Percentiles rank a stretch among this genome's conserved stretches.
These are phyloP conservation scores for Dissophora ornata DNA, from an alignment of 192 early-diverging fungal species.

Conservation along the genomic window DNA sequence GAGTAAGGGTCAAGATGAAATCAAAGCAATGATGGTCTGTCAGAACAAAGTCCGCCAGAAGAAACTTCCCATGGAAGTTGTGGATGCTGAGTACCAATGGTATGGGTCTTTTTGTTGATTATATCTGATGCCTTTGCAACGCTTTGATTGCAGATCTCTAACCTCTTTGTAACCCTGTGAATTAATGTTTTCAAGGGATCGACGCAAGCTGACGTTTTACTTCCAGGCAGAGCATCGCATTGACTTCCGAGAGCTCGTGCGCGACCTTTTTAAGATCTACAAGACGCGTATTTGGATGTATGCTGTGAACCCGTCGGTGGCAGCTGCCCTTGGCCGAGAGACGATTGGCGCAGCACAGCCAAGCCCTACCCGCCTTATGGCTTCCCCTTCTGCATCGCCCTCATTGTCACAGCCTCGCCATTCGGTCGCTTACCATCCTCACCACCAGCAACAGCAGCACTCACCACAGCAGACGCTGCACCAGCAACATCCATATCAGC, in stretches of 20 bases:
- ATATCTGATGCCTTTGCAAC: background rate
- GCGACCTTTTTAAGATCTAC: slow-evolving; percentile 96
- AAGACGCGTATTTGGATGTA: slow-evolving; percentile 99
- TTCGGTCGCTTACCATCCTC: background rate
- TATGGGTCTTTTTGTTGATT: slow-evolving; percentile 44
- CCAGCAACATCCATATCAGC: slow-evolving; percentile 14
- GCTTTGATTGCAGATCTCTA: background rate
- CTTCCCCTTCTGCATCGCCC: slow-evolving; percentile 12
- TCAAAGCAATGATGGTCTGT: slow-evolving; percentile 87
- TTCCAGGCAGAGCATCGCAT: slow-evolving; percentile 94
- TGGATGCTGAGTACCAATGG: slow-evolving; percentile 99
- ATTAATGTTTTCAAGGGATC: slow-evolving; percentile 75
- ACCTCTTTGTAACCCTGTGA: too few relatives aligned
- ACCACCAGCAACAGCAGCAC: slow-evolving; percentile 7
- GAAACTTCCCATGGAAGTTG: slow-evolving; percentile 94
- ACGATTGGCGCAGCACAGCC: background rate
- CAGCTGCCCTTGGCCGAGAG: background rate
- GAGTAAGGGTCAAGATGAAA: slow-evolving; percentile 89
- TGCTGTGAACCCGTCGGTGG: slow-evolving; percentile 44
- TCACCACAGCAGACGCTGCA: background rate
- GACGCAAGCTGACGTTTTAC: slow-evolving; percentile 96
- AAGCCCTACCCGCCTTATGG: background rate
- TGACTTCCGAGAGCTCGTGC: slow-evolving; percentile 95
- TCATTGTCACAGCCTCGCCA: slow-evolving; percentile 7
- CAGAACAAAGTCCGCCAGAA: slow-evolving; percentile 90